Conservation (phyloP, 176 grass and related monocot genomes). For the Cocos nucifera region DNA sequence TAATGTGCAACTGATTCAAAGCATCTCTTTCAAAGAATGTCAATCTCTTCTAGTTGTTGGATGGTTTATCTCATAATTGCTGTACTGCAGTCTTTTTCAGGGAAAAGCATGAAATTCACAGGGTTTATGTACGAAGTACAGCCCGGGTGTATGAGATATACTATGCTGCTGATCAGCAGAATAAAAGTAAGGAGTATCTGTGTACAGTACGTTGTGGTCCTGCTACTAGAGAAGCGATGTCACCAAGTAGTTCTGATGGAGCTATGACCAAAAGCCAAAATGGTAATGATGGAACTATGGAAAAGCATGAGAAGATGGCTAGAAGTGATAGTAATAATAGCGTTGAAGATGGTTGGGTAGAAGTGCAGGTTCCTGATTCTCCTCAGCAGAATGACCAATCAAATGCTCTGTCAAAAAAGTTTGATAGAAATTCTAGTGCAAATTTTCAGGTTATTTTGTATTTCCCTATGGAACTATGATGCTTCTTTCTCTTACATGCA, state of each 20-base stretch:
- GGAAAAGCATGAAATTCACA: constrained; percentile 62
- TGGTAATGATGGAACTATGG: constrained; percentile 17
- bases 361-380: constrained; percentile 54
- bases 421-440: constrained; percentile 17
- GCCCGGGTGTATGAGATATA: constrained; percentile 90
- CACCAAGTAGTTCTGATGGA: constrained; percentile 24
- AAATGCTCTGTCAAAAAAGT: constrained; percentile 26
- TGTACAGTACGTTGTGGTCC: constrained; percentile 70
- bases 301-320: constrained; percentile 36
- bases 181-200: constrained; percentile 59
- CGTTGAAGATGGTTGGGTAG: constrained; percentile 82
- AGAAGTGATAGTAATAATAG: constrained; percentile 35
- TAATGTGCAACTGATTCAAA: no score
- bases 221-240: constrained; percentile 30
- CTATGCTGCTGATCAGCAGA: constrained; percentile 35
- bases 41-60: no score
- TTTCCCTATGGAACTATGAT: no score
- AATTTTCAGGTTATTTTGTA: constrained; percentile 24
- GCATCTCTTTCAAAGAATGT: no score
- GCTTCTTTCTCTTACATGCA: no score
- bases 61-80: constrained; percentile 15
- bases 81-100: constrained; percentile 61
- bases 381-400: constrained; percentile 13
- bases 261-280: constrained; percentile 25
- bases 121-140: constrained; percentile 63